Percentiles rank a stretch among this genome's conserved stretches.
These are phyloP conservation scores for Melaleuca alternifolia DNA, from an alignment of 345 rosid species.

Conservation along the genomic window DNA sequence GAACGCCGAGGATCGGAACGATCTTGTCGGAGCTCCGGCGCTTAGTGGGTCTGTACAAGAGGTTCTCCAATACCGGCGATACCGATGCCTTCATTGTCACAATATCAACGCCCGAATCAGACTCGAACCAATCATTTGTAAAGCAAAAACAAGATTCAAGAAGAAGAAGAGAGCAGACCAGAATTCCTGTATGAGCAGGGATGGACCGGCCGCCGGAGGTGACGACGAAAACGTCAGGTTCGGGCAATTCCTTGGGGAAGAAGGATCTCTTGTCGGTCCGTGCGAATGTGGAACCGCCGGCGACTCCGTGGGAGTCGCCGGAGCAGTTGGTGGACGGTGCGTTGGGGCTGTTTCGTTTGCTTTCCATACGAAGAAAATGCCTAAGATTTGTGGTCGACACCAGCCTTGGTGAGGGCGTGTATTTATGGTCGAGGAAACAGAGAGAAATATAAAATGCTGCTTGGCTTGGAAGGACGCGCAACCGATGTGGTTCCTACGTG, in stretches of 20 bases:
- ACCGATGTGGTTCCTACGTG: neutral
- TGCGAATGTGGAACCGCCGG: neutral
- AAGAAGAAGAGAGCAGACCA: slow-evolving; percentile 22
- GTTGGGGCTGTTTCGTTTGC: neutral
- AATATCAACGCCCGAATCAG: neutral
- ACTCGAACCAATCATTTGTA: neutral
- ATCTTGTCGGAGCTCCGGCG: slow-evolving; percentile 40
- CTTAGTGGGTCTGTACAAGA: slow-evolving; percentile 40
- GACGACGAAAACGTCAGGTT: slow-evolving; percentile 51
- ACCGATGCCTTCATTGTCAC: slow-evolving; percentile 36
- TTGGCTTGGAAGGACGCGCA: neutral
- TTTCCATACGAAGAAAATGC: neutral
- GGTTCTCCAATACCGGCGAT: slow-evolving; percentile 54
- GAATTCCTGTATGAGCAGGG: slow-evolving; percentile 52
- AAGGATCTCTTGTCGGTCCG: neutral
- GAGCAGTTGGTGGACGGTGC: slow-evolving; percentile 6
- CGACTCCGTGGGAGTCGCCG: neutral
- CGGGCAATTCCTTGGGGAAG: slow-evolving; percentile 14
- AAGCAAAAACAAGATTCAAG: neutral
- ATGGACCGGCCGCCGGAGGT: slow-evolving; percentile 67
- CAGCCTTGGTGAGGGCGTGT: neutral
- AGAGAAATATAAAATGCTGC: neutral
- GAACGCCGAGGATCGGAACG: slow-evolving; percentile 74
- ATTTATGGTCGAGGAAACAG: neutral
- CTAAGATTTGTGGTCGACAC: neutral